Base-by-base conservation (phyloP, 23 red algal species). In the Pyropia haitanensis region DNA sequence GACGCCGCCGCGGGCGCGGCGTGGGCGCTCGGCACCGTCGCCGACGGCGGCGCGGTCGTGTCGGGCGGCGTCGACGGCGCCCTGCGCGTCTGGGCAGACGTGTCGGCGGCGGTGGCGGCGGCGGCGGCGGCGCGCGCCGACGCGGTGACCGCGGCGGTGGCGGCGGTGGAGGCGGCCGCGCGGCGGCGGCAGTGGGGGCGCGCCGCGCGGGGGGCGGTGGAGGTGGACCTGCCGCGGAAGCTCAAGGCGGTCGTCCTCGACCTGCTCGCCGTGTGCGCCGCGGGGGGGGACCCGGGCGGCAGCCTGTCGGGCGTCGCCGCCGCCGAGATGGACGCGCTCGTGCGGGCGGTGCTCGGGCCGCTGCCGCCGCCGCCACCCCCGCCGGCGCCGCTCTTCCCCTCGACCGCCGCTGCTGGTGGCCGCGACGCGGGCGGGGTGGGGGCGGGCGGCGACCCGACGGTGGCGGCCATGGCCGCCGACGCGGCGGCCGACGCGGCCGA, bases 41-140 rank as follows among this genome's bases (percentile, higher is more conserved):
- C 53, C 10, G 88, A 85, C 65, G 88, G 88, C 20, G 79, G 33
- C 18, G 27, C 51, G 12, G 22, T 95, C 23, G 66, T 78, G 9
- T 80, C 57, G 14, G 88, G 79, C 34, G 88, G 80, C 14, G 72
- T 64, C 7, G 81, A 95, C 30, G 88, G 88, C 48, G 25, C 61
- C 44, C 27, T 95, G 2, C 29, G 58, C 6, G 24, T 85, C n/a
- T 95, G 88, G 88, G 68, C 49, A 24, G 88, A 95, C 56, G 56
- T 77, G 20, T 51, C 72, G 10, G 18, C 34, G 72, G 39, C 39
- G 8, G 39, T 46, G 39, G 39, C 39, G 39, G 39, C 4, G 39
- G 66, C 54, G 24, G 73, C 64, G 2, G 75, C 72, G 24, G 71
- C 63, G 22, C 53, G 51, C 19, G 23, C 44, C 17, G 68, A 63